Base-by-base conservation (phyloP, 164 flowering plant species). In the Chimonanthus praecox region DNA sequence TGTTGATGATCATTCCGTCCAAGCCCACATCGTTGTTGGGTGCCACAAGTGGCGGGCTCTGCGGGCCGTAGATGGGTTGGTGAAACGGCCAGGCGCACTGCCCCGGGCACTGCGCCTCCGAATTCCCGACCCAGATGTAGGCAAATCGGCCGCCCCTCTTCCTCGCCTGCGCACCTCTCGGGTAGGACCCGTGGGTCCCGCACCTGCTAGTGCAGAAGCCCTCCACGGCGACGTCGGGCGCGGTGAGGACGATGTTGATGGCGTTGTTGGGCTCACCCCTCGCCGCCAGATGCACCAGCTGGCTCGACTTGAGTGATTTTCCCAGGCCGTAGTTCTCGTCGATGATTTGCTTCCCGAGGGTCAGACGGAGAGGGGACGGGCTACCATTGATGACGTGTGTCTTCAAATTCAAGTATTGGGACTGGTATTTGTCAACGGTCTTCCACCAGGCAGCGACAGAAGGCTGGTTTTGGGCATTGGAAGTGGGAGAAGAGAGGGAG, bases 291-390 rank as follows among this genome's bases (percentile, higher is more conserved):
- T 69, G 70, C 0, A 79, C 75, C 49, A 92, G 72, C 2, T 87
- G 75, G 9, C 77, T 20, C 16, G 64, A 49, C 9, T 84, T 71
- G 47, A 92, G 86, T 0, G 86, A 82, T 67, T 86, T 88, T 0
- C 95, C 97, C 7, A 89, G 67, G 3, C 90, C 82, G 83, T 80
- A 87, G 3, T 16, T 75, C 75, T 88, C 88, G 69, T 88, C 91
- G 0, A 83, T 69, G 48, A 85, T 79, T 71, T 89, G 94, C 0
- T 69, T 71, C 0, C 86, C 88, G 45, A 88, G 46, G 6, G 74
- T 47, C 68, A 89, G 83, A 33, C 33, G 33, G 33, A 33, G 33
- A 33, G 33, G 33, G 7, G 61, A 4, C 18, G 77, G 80, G 33
- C 33, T 33, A 1, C 33, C 33, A 33, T 33, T 33, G 33, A 33